phyloP scores from a whole-genome alignment of 1,284 basidiomycete genomes.

The Malassezia japonica region DNA sequence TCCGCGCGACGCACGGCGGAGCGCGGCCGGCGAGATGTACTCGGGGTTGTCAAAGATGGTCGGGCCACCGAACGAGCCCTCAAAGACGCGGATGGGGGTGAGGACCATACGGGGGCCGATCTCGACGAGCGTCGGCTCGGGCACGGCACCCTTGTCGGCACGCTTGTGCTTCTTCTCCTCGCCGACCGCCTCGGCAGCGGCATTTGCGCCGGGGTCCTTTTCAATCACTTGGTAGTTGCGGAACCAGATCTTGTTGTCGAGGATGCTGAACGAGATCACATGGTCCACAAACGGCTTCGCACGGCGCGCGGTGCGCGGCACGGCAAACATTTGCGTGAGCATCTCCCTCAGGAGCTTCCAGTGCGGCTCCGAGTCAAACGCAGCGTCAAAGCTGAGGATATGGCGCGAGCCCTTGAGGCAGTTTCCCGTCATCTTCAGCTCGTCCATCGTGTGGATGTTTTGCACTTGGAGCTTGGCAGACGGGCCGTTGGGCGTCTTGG shows the following conservation, averaged over 20 bases:
- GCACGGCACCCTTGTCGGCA: constrained; percentile 15
- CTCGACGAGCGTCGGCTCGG: constrained; percentile 41
- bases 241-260: constrained; percentile 98
- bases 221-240: constrained; percentile 79
- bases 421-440: constrained; percentile 98
- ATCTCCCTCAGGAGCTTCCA: constrained; percentile 83
- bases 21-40: constrained; percentile 77
- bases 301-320: constrained; percentile 75
- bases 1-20: constrained; percentile 63
- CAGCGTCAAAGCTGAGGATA: constrained; percentile 80
- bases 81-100: constrained; percentile 95
- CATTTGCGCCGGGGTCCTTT: constrained; percentile 53
- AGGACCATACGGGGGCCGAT: constrained; percentile 96
- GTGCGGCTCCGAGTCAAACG: constrained; percentile 82
- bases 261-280: constrained; percentile 85
- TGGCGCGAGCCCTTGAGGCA: constrained; percentile 92
- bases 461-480: constrained; percentile 95
- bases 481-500: constrained; percentile 94
- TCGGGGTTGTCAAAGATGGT: constrained; percentile 95
- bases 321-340: constrained; percentile 90
- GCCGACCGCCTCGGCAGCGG: constrained; percentile 52
- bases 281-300: constrained; percentile 98
- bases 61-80: constrained; percentile 70
- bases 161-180: constrained; percentile 20
- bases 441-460: constrained; percentile 99